Conservation (phyloP, 495 filamentous ascomycete species). For the Tricharina praecox region DNA sequence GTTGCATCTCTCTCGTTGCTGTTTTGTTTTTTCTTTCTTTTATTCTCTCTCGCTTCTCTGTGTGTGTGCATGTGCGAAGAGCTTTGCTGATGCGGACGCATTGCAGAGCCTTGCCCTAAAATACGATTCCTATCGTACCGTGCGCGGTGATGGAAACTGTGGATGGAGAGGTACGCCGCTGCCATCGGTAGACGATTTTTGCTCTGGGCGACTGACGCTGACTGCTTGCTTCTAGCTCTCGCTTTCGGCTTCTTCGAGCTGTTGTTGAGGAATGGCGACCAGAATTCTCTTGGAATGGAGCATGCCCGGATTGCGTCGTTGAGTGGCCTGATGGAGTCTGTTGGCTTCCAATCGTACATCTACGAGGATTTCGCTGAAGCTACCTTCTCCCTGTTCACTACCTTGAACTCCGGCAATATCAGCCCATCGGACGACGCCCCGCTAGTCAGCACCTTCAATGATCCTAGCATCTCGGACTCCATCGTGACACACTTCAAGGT, state of each 20-base stretch:
- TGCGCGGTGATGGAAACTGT: constrained; percentile 89
- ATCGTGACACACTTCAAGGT: constrained; percentile 62
- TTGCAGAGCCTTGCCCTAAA: constrained; percentile 35
- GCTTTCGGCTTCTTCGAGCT: constrained; percentile 87
- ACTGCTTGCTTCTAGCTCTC: constrained; percentile 43
- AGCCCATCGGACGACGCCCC: neutral
- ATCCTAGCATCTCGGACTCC: constrained; percentile 43
- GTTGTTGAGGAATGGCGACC: constrained; percentile 49
- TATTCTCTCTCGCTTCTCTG: too few species aligned
- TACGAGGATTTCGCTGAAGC: constrained; percentile 74
- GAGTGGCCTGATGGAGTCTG: constrained; percentile 50
- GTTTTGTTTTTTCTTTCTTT: too few species aligned
- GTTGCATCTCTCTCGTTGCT: too few species aligned
- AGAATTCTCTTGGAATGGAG: constrained; percentile 48
- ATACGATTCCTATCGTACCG: constrained; percentile 71
- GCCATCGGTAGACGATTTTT: constrained; percentile 8
- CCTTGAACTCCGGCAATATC: neutral
- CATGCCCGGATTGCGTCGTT: constrained; percentile 51
- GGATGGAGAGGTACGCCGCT: constrained; percentile 80
- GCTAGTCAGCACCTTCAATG: constrained; percentile 62
- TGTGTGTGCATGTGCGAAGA: neutral
- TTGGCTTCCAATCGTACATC: constrained; percentile 46
- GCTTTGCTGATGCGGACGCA: neutral
- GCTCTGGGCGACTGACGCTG: constrained; percentile 5
- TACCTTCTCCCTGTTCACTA: constrained; percentile 45